phyloP scores from a whole-genome alignment of 2,329 filamentous ascomycete genomes.

The Sporothrix luriei region DNA sequence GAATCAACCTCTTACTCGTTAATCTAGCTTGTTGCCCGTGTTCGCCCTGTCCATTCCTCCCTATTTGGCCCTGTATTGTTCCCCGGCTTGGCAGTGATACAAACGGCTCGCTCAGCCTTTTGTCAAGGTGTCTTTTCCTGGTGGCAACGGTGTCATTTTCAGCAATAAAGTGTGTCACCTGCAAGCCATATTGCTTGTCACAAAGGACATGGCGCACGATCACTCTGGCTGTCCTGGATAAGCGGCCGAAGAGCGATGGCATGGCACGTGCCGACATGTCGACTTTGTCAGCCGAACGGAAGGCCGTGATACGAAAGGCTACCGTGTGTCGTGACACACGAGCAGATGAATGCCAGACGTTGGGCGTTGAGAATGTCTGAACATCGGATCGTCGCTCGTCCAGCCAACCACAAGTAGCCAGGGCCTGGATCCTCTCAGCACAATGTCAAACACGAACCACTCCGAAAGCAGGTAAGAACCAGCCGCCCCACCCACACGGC shows the following conservation, averaged over 20 bases:
- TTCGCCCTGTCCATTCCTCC: background rate
- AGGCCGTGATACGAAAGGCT: conserved; percentile 5
- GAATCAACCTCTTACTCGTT: background rate
- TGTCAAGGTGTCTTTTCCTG: conserved; percentile 10
- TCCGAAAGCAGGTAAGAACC: conserved; percentile 8
- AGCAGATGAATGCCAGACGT: conserved; percentile 1
- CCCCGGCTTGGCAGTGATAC: conserved; percentile 16
- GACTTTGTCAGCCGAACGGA: background rate
- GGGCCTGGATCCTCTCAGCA: conserved; percentile 14
- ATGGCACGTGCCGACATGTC: background rate
- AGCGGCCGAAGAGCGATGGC: background rate
- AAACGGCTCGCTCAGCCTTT: conserved; percentile 9
- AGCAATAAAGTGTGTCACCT: background rate
- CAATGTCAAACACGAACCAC: conserved; percentile 8
- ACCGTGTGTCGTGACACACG: background rate
- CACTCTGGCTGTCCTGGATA: background rate
- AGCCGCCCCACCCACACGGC: conserved; percentile 25
- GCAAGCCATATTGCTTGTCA: conserved; percentile 8
- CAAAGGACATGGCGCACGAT: background rate
- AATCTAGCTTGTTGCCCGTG: background rate
- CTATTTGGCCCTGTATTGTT: background rate
- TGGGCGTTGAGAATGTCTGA: background rate
- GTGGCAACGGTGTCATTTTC: background rate
- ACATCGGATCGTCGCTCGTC: conserved; percentile 21
- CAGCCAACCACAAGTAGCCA: conserved; percentile 22